A percentile compares a stretch with the other conserved stretches of the same genome.
Evolutionary conservation across 2,329 filamentous ascomycete species (phyloP).

Genomic region (Colletotrichum sp.): DNA sequence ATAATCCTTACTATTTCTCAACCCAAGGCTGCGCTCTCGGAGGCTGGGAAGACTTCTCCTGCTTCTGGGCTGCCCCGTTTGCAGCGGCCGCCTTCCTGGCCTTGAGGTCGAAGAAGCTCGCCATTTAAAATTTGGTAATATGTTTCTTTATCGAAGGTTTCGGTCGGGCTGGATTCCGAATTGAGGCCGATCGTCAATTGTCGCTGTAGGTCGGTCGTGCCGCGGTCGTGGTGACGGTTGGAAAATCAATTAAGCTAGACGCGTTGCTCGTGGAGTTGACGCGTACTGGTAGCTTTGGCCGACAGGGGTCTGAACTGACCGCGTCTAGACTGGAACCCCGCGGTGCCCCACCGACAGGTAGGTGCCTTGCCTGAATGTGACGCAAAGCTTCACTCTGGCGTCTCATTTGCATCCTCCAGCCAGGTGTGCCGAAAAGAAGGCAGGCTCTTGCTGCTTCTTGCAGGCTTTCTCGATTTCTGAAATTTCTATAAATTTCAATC

Average conservation of each 20-base stretch:
- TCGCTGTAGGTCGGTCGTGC: not conserved
- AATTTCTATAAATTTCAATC: not conserved
- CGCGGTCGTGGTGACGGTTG: not conserved
- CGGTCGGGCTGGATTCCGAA: not conserved
- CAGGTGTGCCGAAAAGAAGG: not conserved
- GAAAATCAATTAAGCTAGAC: conserved; percentile 20
- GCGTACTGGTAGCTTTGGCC: conserved; percentile 7
- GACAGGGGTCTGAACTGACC: not conserved
- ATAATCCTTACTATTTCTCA: conserved; percentile 85
- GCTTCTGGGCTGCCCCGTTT: conserved; percentile 69
- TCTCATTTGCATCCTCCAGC: not conserved
- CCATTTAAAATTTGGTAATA: conserved; percentile 56
- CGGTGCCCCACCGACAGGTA: not conserved
- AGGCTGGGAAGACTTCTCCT: conserved; percentile 63
- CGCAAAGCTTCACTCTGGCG: not conserved
- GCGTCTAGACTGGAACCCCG: not conserved
- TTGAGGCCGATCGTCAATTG: not conserved
- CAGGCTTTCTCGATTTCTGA: not conserved
- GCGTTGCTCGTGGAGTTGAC: conserved; percentile 3
- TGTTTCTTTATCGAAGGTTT: not conserved
- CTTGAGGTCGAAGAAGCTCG: conserved; percentile 95
- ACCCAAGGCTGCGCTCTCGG: conserved; percentile 89
- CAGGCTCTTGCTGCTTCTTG: not conserved
- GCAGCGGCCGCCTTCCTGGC: conserved; percentile 81
- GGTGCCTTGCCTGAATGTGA: not conserved